These are phyloP conservation scores for Claviceps monticola DNA, from an alignment of 2,329 filamentous ascomycete species.

Conservation along the genomic window DNA sequence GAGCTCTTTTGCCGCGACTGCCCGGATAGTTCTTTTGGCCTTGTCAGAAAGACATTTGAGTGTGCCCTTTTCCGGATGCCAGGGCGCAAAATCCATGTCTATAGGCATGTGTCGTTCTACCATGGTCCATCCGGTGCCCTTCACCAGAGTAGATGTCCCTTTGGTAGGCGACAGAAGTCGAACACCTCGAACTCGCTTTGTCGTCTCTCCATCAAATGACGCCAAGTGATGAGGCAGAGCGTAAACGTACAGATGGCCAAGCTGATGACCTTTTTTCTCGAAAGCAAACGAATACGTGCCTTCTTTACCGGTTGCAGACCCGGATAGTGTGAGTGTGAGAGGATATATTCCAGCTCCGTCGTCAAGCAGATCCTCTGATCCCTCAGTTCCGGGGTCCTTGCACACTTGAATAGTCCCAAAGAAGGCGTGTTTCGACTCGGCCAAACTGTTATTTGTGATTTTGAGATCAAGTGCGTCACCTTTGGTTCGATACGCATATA, in stretches of 20 bases:
- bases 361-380: slow-evolving; percentile 58
- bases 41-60: slow-evolving; percentile 32
- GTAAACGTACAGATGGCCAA: slow-evolving; percentile 61
- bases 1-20: slow-evolving; percentile 57
- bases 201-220: slow-evolving; percentile 51
- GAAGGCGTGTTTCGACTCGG: slow-evolving; percentile 54
- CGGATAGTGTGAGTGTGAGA: slow-evolving; percentile 47
- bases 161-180: slow-evolving; percentile 73
- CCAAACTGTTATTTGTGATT: slow-evolving; percentile 49
- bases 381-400: slow-evolving; percentile 49
- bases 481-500: slow-evolving; percentile 56
- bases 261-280: slow-evolving; percentile 50
- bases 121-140: slow-evolving; percentile 65
- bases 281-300: slow-evolving; percentile 67
- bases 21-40: slow-evolving; percentile 45
- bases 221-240: slow-evolving; percentile 74
- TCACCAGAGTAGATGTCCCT: slow-evolving; percentile 59
- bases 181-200: slow-evolving; percentile 38
- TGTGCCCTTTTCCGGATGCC: slow-evolving; percentile 42
- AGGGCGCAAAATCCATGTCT: slow-evolving; percentile 66
- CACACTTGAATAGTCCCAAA: slow-evolving; percentile 70
- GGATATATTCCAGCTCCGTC: slow-evolving; percentile 63
- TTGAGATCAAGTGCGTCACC: slow-evolving; percentile 52
- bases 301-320: slow-evolving; percentile 39
- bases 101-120: slow-evolving; percentile 58